Evolutionary conservation across 192 early-diverging fungal genomes (phyloP), one percentile per base, ranked within the genome.

Genomic region (Umbelopsis sp.): DNA sequence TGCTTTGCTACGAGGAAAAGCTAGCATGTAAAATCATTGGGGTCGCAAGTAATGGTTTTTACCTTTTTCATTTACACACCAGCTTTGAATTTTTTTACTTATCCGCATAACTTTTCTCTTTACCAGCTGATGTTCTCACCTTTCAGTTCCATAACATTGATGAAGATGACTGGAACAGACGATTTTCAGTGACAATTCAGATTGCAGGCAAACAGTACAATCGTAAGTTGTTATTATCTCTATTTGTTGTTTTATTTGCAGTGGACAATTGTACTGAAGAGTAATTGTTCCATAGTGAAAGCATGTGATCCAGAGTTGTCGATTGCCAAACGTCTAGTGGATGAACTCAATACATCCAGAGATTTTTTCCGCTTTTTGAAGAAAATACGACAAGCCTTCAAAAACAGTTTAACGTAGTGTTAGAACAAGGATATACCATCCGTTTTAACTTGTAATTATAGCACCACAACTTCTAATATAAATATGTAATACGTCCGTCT

Each of bases 61-160:
- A 9, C 4, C 56, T 11, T 41, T 41, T 6, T 34, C 31, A 1
- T 20, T 34, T 17, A 11, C 4, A 6, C 1, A 1, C 31, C 12
- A 34, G 16, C 8, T 3, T 6, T 34, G 29, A 41, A 41, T 34
- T 36, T 12, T 1, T 0, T 7, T 6, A 5, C 31, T 20, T 3
- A 62, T n/a, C 20, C 4, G 1, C 31, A 34, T 29, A 3, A n/a
- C 29, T 1, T 0, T 34, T 36, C n/a, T 20, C 31, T 32, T 14
- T 10, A 11, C 6, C 26, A 62, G 56, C 56, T 8, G 56, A 62
- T n/a, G 56, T 62, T 5, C 31, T 62, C 25, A 62, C 56, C 31
- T 62, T 62, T 6, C 56, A 62, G 17, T 62, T 62, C 56, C 56
- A 62, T 12, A 62, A 62, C 31, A 62, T 62, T n/a, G 56, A 62